Percentiles rank a stretch among this genome's conserved stretches.
Evolutionary conservation across 192 early-diverging fungal species (phyloP).

Genomic region (Powellomyces hirtus): DNA sequence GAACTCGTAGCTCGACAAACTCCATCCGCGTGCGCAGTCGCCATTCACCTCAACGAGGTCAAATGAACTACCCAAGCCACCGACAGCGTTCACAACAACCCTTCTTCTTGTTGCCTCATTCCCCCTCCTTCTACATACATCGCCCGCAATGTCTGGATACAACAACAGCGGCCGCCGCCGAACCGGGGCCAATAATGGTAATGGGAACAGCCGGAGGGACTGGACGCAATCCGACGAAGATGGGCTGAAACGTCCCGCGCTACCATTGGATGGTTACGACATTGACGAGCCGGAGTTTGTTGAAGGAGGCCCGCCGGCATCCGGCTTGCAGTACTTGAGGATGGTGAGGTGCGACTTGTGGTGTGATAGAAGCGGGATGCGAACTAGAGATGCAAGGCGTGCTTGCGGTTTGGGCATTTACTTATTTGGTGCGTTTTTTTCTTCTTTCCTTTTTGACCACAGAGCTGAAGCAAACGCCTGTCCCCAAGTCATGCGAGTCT

Average conservation of each 20-base stretch:
- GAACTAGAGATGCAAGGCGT: too few species aligned
- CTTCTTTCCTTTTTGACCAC: not conserved
- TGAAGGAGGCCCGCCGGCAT: not conserved
- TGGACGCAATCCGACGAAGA: constrained; percentile 25
- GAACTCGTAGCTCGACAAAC: too few species aligned
- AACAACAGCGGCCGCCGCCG: not conserved
- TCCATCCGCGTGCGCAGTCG: too few species aligned
- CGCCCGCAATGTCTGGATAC: too few species aligned
- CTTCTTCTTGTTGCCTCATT: too few species aligned
- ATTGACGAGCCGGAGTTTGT: not conserved
- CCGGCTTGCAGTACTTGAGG: constrained; percentile 18
- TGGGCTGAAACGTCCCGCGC: constrained; percentile 17
- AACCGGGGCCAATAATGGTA: not conserved
- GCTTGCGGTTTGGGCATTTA: too few species aligned
- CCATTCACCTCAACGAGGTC: too few species aligned
- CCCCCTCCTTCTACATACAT: too few species aligned
- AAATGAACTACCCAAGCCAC: too few species aligned
- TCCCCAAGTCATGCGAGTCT: constrained; percentile 1
- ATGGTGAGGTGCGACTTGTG: constrained; percentile 13
- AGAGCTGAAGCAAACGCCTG: constrained; percentile 23
- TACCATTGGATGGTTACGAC: constrained; percentile 21
- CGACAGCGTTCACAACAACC: too few species aligned
- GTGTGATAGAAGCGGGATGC: not conserved
- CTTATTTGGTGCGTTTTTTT: not conserved
- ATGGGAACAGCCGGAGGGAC: not conserved